Conservation (phyloP, 345 rosid species). For the Leavenworthia alabamica region DNA sequence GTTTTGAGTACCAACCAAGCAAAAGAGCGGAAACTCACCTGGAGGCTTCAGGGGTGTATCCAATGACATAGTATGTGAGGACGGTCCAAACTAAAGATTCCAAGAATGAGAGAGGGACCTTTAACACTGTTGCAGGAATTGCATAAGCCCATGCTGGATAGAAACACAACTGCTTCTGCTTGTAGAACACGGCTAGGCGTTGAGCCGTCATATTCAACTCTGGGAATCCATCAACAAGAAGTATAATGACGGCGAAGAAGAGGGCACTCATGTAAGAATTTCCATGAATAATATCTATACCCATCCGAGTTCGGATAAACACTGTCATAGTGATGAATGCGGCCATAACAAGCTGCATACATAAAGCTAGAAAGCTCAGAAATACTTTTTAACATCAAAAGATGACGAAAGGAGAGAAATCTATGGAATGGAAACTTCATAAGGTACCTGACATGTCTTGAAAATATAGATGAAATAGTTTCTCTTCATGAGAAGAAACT, state of each 20-base stretch:
- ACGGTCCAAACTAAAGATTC: conserved; percentile 59
- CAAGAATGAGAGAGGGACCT: conserved; percentile 57
- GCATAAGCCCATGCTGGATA: conserved; percentile 91
- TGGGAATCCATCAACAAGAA: conserved; percentile 73
- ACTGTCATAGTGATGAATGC: conserved; percentile 55
- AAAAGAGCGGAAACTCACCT: conserved; percentile 39
- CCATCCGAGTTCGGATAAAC: conserved; percentile 70
- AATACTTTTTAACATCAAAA: background rate
- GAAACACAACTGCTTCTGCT: conserved; percentile 78
- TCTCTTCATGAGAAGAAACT: conserved; percentile 79
- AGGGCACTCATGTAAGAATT: conserved; percentile 62
- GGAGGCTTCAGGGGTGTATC: conserved; percentile 62
- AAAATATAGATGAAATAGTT: conserved; percentile 73
- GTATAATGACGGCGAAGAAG: conserved; percentile 44
- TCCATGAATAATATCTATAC: conserved; percentile 54
- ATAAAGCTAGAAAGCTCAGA: conserved; percentile 16
- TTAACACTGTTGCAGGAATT: conserved; percentile 73
- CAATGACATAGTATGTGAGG: conserved; percentile 69
- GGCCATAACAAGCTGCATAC: conserved; percentile 47
- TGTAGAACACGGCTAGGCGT: conserved; percentile 85
- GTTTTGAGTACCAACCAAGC: background rate
- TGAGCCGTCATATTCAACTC: conserved; percentile 69
- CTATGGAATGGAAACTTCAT: background rate
- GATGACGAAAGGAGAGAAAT: conserved; percentile 9
- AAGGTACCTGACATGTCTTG: conserved; percentile 40